These are phyloP conservation scores for Tolypocladium paradoxum DNA, from an alignment of 2,329 filamentous ascomycete genomes.

Conservation along the genomic window DNA sequence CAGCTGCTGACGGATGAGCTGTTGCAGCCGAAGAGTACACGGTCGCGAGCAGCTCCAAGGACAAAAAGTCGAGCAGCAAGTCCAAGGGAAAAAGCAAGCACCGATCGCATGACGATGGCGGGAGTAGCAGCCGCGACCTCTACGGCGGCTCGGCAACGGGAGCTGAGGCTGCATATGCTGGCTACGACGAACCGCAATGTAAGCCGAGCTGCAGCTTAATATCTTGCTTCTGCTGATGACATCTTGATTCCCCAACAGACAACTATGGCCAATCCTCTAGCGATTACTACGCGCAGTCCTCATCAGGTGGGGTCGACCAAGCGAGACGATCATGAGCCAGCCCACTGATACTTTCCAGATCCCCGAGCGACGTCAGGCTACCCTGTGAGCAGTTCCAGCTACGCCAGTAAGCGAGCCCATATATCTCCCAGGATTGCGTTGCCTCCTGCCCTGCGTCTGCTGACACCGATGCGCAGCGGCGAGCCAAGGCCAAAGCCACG, in stretches of 20 bases:
- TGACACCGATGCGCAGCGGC: not conserved
- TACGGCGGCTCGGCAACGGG: not conserved
- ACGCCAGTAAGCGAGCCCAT: not conserved
- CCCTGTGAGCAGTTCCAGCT: not conserved
- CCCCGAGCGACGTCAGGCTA: not conserved
- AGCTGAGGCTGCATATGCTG: not conserved
- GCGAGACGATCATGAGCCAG: not conserved
- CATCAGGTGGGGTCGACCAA: not conserved
- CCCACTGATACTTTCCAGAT: not conserved
- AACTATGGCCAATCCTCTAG: not conserved
- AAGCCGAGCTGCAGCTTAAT: not conserved
- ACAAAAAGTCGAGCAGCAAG: slow-evolving; percentile 3
- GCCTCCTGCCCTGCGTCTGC: not conserved
- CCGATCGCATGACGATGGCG: slow-evolving; percentile 2
- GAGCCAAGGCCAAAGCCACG: not conserved
- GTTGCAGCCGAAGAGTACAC: slow-evolving; percentile 3
- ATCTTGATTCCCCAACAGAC: not conserved
- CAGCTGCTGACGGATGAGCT: not conserved
- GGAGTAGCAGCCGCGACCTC: not conserved
- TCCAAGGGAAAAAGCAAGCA: slow-evolving; percentile 6
- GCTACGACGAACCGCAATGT: slow-evolving; percentile 1
- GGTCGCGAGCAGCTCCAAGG: slow-evolving; percentile 1
- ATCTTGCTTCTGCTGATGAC: not conserved
- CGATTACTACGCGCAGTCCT: not conserved
- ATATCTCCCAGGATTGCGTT: not conserved